Conservation (phyloP, 1,284 basidiomycete species). For the Cryptococcus jaspeensis region DNA sequence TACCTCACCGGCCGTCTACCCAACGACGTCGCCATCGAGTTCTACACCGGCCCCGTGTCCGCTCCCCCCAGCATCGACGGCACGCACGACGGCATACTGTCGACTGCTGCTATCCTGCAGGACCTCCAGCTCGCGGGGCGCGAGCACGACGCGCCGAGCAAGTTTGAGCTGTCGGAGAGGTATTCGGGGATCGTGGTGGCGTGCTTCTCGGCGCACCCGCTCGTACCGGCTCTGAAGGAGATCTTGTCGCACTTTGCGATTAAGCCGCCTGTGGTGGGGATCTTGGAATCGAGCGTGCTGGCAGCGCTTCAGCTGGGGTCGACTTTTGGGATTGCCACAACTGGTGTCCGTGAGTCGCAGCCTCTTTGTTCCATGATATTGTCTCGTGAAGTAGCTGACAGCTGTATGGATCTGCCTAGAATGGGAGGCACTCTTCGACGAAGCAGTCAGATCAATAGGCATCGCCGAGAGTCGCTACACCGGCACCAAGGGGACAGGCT, state of each 20-base stretch:
- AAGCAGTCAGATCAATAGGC: constrained; percentile 11
- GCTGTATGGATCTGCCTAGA: not conserved
- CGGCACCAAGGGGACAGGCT: constrained; percentile 21
- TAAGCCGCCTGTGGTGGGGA: constrained; percentile 9
- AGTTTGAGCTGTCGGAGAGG: not conserved
- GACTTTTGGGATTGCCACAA: constrained; percentile 21
- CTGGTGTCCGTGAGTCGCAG: constrained; percentile 13
- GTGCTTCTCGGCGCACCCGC: constrained; percentile 19
- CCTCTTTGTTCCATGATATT: not conserved
- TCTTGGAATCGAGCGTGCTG: constrained; percentile 12
- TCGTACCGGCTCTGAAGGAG: constrained; percentile 10
- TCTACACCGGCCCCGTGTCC: constrained; percentile 11
- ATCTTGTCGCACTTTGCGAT: not conserved
- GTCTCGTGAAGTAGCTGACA: not conserved
- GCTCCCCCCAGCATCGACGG: constrained; percentile 14
- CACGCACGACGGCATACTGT: constrained; percentile 11
- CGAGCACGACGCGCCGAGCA: not conserved
- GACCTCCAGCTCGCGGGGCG: constrained; percentile 3
- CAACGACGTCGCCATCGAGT: constrained; percentile 9
- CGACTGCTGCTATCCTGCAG: constrained; percentile 9
- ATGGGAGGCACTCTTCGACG: constrained; percentile 20
- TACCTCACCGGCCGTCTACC: constrained; percentile 5
- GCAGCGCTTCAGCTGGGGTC: constrained; percentile 9
- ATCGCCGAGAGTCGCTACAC: constrained; percentile 10
- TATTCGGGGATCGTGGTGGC: constrained; percentile 14